Evolutionary conservation across 31 red algal species (phyloP).

Genomic region (Endocladia muricata): DNA sequence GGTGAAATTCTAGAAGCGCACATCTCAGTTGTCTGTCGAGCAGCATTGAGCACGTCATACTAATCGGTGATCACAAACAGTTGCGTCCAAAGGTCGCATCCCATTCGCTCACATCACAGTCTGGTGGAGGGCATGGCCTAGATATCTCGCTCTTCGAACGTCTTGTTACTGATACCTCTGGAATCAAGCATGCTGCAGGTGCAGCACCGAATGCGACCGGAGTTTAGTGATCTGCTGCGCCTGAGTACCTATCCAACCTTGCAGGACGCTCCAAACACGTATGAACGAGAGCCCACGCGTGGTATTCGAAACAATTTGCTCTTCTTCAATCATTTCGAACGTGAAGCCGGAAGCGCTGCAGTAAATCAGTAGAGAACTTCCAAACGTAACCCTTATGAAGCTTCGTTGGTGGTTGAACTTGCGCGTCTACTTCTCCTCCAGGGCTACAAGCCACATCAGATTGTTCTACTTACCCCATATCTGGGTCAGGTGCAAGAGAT

Average conservation of each 20-base stretch:
- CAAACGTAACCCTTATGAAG: no score
- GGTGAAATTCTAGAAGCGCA: conserved; percentile 60
- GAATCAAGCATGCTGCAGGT: neutral
- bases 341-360: no score
- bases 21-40: conserved; percentile 7
- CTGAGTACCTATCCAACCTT: no score
- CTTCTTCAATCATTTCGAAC: no score
- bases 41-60: conserved; percentile 40
- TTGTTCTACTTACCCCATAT: conserved; percentile 71
- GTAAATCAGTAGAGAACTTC: no score
- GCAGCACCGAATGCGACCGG: conserved; percentile 66
- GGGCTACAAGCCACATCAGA: conserved; percentile 28
- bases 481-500: conserved; percentile 62
- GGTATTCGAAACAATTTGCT: no score
- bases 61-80: conserved; percentile 78
- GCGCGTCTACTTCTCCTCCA: no score
- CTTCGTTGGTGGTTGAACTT: conserved; percentile 42
- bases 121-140: conserved; percentile 18
- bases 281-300: no score
- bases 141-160: conserved; percentile 82
- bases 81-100: conserved; percentile 42
- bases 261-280: no score
- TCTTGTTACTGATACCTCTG: conserved; percentile 8
- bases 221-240: no score
- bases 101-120: conserved; percentile 21